Evolutionary conservation across 805 yeast genomes (phyloP), one percentile per base, ranked within the genome.

Genomic region (Myxozyma mucilagina): DNA sequence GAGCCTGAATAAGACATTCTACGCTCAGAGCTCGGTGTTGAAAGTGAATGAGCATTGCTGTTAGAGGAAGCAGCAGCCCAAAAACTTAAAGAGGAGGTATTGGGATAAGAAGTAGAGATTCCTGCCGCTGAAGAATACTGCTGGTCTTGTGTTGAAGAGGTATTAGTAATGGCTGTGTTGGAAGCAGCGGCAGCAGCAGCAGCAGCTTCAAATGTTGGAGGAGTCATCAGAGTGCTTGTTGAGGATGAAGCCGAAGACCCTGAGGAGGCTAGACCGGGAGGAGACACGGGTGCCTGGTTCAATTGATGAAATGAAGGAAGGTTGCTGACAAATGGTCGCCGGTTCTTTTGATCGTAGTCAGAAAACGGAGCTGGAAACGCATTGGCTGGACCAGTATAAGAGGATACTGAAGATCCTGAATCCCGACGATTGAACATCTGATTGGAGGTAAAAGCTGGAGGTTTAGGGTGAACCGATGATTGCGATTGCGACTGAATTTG

Each of bases 21-120:
- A 16, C 44, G 49, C 35, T 42, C 47, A 4, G 59, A 56, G 49
- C 35, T 49, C 8, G 64, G 52, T 10, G 64, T 44, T 36, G 57
- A 59, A 18, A 50, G 41, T 14, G 55, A 29, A 14, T 38, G 38
- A n/a, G 32, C 51, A 24, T 24, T 24, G 24, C 53, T 16, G 24
- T 48, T 32, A n/a, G 59, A 49, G 32, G 65, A 60, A 29, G 66
- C 65, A 10, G 65, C 61, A 34, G 64, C 66, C 56, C 57, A 62
- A 44, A 32, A 57, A 35, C 48, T 53, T 18, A 58, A 41, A 29
- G 66, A 55, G 20, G 61, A 41, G 7, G 54, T 55, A 35, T 49
- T 53, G 14, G 62, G 62, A 34, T 34, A 57, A n/a, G 65, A 61
- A 4, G 54, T 48, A 20, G 61, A 43, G 3, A 20, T 18, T 34